Evolutionary conservation across 2,329 filamentous ascomycete species (phyloP), one percentile per base, ranked within the genome.

Genomic region (Aspergillus fructus): DNA sequence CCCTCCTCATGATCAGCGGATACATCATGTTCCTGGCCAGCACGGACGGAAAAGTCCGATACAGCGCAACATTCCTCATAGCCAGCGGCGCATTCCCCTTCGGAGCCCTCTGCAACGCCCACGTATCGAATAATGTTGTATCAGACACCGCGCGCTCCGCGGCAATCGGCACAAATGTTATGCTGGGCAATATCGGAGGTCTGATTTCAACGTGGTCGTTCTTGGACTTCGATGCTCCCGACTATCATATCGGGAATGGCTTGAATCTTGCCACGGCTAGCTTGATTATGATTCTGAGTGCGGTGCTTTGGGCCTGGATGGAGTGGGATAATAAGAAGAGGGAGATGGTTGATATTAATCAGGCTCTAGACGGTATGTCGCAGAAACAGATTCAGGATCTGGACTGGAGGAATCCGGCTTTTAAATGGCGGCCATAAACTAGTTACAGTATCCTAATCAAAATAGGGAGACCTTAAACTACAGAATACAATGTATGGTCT

Each of bases 151-250:
- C 88, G 0, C 81, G 88, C 13, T 85, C 84, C 11, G 81, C 85
- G 0, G 86, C 86, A 3, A 88, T 90, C 46, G 87, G 84, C 9
- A 83, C 82, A 0, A 85, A 85, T 52, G 85, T 90, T 66, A 90
- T 90, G 87, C 76, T 89, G 24, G 89, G 88, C 23, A 90, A 90
- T 54, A 68, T 90, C n/a, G 89, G 89, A 2, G 89, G 88, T 0
- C 70, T 90, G 34, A 80, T 89, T 57, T 81, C 83, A 0, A 87
- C 85, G 0, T 89, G 86, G 86, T 81, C 78, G 1, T 89, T 87
- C 72, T 65, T 89, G n/a, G 81, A 82, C 0, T 83, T 75, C 62
- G 88, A 90, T 66, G 83, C 66, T 0, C 88, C 88, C 0, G 73
- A 90, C 57, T 91, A 85, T 65, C 85, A 78, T 59, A 89, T 90